phyloP scores from a whole-genome alignment of 257 asterid species.

The Solanum etuberosum region DNA sequence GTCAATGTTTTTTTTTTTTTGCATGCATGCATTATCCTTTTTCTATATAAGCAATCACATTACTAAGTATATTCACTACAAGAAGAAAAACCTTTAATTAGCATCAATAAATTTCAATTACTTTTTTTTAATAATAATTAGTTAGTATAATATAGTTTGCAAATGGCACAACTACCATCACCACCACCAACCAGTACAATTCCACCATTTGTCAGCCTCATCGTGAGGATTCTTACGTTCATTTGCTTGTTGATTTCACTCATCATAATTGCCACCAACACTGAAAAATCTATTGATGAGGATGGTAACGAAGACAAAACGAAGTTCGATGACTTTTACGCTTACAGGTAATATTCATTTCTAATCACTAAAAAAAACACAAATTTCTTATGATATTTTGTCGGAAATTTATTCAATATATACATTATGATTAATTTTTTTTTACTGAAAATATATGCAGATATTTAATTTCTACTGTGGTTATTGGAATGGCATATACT shows the following conservation, averaged over 20 bases:
- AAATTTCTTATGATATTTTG: neutral
- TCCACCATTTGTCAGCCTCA: constrained; percentile 22
- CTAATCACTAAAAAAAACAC: neutral
- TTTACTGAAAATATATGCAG: constrained; percentile 4
- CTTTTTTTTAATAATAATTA: neutral
- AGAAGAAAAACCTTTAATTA: neutral
- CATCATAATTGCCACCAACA: constrained; percentile 23
- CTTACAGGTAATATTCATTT: constrained; percentile 11
- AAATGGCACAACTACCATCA: constrained; percentile 29
- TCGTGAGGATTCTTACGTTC: constrained; percentile 25
- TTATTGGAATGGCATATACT: constrained; percentile 31
- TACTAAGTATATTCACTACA: neutral
- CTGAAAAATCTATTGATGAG: neutral
- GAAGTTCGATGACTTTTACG: constrained; percentile 15
- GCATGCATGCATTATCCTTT: neutral
- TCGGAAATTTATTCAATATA: neutral
- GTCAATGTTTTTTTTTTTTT: neutral
- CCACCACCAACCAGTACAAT: constrained; percentile 11
- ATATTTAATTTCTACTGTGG: constrained; percentile 26
- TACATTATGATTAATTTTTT: neutral
- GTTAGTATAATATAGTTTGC: neutral
- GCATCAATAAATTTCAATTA: neutral
- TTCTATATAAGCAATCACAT: neutral
- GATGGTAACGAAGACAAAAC: neutral
- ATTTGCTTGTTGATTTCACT: constrained; percentile 25